Evolutionary conservation across 1,139 yeast genomes (phyloP).

Genomic region (Saccharomyces pastorianus): DNA sequence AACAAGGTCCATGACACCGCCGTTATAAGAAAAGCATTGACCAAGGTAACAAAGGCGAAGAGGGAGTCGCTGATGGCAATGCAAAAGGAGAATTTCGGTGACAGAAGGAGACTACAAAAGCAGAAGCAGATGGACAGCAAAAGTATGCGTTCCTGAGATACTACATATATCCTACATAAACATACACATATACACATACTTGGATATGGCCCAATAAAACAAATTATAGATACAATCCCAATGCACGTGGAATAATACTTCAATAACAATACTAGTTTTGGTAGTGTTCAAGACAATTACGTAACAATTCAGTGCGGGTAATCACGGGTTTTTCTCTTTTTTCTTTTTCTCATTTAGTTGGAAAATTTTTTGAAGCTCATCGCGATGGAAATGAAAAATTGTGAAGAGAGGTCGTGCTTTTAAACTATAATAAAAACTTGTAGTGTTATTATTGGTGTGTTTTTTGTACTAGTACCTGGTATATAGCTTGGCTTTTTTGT

Average conservation of each 20-base stretch:
- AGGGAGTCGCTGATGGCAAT: constrained; percentile 86
- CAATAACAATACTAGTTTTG: not conserved
- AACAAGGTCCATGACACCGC: constrained; percentile 64
- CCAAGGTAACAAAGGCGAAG: constrained; percentile 69
- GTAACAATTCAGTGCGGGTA: not conserved
- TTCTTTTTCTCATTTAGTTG: not conserved
- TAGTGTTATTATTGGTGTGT: not conserved
- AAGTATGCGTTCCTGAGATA: constrained; percentile 3
- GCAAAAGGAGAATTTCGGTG: constrained; percentile 88
- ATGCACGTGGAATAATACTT: not conserved
- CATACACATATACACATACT: not conserved
- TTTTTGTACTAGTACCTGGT: not conserved
- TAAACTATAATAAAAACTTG: not conserved
- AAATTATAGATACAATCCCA: not conserved
- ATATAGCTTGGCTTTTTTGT: not conserved
- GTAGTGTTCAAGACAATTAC: not conserved
- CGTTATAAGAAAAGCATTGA: constrained; percentile 63
- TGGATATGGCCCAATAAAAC: not conserved
- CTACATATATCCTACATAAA: not conserved
- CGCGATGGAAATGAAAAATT: not conserved
- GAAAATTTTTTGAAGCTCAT: not conserved
- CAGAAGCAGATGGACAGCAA: constrained; percentile 34
- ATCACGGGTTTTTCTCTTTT: not conserved
- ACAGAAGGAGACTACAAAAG: constrained; percentile 50
- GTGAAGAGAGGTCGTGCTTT: not conserved